phyloP scores from a whole-genome alignment of 2,329 filamentous ascomycete genomes.

The Beauveria sp. region DNA sequence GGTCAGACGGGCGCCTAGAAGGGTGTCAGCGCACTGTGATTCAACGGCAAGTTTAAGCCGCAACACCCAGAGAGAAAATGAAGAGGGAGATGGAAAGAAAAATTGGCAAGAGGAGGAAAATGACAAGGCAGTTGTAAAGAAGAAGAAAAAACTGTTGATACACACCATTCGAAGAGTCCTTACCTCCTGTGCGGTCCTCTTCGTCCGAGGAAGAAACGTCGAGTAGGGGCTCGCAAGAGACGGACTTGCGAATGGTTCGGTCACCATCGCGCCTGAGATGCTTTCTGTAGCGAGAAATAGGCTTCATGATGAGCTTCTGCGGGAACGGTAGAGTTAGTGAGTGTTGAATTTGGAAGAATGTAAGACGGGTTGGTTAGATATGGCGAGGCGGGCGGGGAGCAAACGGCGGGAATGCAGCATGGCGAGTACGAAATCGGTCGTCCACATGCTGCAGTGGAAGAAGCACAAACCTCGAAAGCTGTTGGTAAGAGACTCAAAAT shows the following conservation, averaged over 20 bases:
- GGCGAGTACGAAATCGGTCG: not conserved
- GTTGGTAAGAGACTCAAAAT: not conserved
- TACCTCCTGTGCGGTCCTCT: constrained; percentile 12
- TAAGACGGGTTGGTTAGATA: not conserved
- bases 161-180: constrained; percentile 2
- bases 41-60: not conserved
- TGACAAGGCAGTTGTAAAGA: not conserved
- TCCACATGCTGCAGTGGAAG: not conserved
- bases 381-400: not conserved
- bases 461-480: not conserved
- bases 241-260: constrained; percentile 12
- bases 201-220: constrained; percentile 12
- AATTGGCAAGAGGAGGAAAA: too few relatives aligned
- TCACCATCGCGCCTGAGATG: not conserved
- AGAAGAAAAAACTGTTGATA: not conserved
- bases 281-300: not conserved
- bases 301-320: not conserved
- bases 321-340: not conserved
- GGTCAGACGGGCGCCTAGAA: constrained; percentile 9
- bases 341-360: not conserved
- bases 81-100: not conserved
- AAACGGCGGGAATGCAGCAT: not conserved
- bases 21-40: not conserved
- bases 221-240: constrained; percentile 11
- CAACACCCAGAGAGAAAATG: not conserved